Evolutionary conservation across 2,329 filamentous ascomycete genomes (phyloP), one percentile per base, ranked within the genome.

Genomic region (Zalaria sp.): DNA sequence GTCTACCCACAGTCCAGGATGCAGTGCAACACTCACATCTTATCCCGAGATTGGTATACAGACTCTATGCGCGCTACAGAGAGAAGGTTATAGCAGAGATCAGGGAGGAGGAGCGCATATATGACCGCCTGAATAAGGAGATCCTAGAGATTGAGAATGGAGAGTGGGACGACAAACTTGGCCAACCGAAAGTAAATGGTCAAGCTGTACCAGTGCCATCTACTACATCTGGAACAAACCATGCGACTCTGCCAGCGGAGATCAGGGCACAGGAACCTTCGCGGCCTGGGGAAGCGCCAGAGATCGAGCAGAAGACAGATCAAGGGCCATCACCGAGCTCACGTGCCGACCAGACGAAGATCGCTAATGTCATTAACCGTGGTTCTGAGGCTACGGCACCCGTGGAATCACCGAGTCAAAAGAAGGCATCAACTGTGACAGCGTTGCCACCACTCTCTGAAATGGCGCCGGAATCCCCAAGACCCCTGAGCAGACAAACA

Each of bases 51-150:
- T 64, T 94, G 36, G 73, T 93, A 38, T 70, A 80, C 43, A 77
- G 80, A 48, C 69, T 94, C 1, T 93, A 91, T 56, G 71, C 74
- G 8, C 72, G 75, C 47, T 95, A 93, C 57, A 73, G 79, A 48
- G 75, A 81, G 37, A 67, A 79, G 35, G 68, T 81, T 38, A 71
- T 86, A n/a, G 66, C 68, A 43, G 73, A 81, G 53, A 83, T 95
- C 45, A 69, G 73, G 44, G 75, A 82, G 42, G 81, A 91, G 47
- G 88, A 95, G 64, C 71, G 69, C 44, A 70, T 67, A 40, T 82
- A 81, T 54, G 70, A 73, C 26, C 63, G 64, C 11, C 62, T 89
- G 35, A 73, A 78, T 57, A 68, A 68, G 44, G 81, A 94, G 49
- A 75, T 93, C 39, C 65, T 69, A 34, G 71, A 78, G 44, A 71